Conservation (phyloP, 163 green algal genomes). For the Chloromonas sp. region DNA sequence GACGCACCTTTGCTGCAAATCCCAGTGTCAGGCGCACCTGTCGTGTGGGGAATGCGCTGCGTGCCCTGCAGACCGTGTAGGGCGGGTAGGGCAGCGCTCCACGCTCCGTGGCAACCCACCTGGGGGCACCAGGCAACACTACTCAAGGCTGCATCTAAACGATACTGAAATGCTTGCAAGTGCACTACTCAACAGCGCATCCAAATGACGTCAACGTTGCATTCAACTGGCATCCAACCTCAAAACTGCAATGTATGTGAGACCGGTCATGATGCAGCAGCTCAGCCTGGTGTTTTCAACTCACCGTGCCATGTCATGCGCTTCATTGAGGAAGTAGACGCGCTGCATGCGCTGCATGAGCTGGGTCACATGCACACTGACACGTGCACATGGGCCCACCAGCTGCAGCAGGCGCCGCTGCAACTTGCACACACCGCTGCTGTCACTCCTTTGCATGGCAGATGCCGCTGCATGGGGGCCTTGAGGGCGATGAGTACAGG, state of each 20-base stretch:
- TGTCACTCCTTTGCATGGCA: not conserved
- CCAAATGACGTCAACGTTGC: too few species aligned
- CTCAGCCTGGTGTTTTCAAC: conserved; percentile 9
- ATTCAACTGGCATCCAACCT: not conserved
- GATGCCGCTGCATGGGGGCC: not conserved
- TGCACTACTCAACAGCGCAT: not conserved
- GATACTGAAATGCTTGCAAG: not conserved
- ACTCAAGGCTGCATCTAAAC: not conserved
- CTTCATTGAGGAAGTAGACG: conserved; percentile 66
- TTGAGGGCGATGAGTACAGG: not conserved
- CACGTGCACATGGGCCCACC: conserved; percentile 33
- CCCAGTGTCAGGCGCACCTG: not conserved
- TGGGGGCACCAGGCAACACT: not conserved
- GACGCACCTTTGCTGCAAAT: too few species aligned
- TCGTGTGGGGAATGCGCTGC: conserved; percentile 37
- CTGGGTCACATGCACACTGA: conserved; percentile 14
- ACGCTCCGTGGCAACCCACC: conserved; percentile 34
- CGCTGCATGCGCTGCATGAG: conserved; percentile 45
- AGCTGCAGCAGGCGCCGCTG: not conserved
- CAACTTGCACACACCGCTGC: not conserved
- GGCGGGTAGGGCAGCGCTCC: conserved; percentile 51
- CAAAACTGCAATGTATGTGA: too few species aligned
- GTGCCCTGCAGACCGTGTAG: conserved; percentile 45
- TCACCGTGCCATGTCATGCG: conserved; percentile 42
- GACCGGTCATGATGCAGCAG: too few species aligned